phyloP scores from a whole-genome alignment of 2,329 filamentous ascomycete genomes.

The Fusarium cyanostomum region DNA sequence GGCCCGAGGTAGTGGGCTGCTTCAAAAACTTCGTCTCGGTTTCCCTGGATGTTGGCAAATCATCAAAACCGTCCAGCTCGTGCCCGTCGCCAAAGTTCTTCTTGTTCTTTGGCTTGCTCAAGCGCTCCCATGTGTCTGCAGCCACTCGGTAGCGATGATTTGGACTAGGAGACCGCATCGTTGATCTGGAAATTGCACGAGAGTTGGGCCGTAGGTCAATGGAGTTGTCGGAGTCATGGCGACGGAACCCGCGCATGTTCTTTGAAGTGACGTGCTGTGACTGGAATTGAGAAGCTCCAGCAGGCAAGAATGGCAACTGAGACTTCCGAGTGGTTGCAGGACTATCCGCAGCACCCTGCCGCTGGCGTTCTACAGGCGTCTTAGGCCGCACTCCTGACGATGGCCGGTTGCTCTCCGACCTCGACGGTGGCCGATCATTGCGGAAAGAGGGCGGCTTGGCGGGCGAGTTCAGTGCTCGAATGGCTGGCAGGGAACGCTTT shows the following conservation, averaged over 20 bases:
- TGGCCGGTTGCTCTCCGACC: slow-evolving; percentile 62
- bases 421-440: slow-evolving; percentile 68
- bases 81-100: slow-evolving; percentile 85
- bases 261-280: slow-evolving; percentile 83
- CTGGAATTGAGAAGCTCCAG: slow-evolving; percentile 76
- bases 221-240: slow-evolving; percentile 82
- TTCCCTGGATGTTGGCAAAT: slow-evolving; percentile 86
- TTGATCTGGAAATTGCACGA: slow-evolving; percentile 65
- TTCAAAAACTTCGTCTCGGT: slow-evolving; percentile 86
- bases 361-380: slow-evolving; percentile 73
- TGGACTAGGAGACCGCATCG: slow-evolving; percentile 69
- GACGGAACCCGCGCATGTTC: slow-evolving; percentile 74
- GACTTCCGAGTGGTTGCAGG: slow-evolving; percentile 65
- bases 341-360: slow-evolving; percentile 59
- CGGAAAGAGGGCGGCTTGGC: slow-evolving; percentile 59
- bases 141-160: slow-evolving; percentile 54
- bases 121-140: slow-evolving; percentile 68
- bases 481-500: slow-evolving; percentile 71
- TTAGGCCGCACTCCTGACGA: slow-evolving; percentile 68
- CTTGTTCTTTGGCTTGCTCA: slow-evolving; percentile 72
- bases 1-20: slow-evolving; percentile 75
- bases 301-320: slow-evolving; percentile 80
- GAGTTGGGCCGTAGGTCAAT: slow-evolving; percentile 67
- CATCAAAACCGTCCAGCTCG: slow-evolving; percentile 93
- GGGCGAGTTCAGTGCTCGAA: slow-evolving; percentile 62